Evolutionary conservation across 2,329 filamentous ascomycete genomes (phyloP).

Genomic region (Grosmannia serpens): DNA sequence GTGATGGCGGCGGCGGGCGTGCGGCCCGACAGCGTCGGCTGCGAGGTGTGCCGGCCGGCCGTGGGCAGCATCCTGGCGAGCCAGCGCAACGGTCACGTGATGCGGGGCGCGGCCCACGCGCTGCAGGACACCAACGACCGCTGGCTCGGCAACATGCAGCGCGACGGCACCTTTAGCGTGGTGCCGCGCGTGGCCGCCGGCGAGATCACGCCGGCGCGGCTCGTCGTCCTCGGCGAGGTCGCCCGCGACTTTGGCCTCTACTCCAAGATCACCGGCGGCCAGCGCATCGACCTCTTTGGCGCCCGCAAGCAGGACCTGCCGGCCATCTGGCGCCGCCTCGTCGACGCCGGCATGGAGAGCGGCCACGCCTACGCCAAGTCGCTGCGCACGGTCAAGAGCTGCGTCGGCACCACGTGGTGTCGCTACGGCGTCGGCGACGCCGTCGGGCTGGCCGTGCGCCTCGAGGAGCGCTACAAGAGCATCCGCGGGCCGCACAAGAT

Average conservation of each 20-base stretch:
- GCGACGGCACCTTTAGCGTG: slow-evolving; percentile 84
- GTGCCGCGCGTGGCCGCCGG: slow-evolving; percentile 73
- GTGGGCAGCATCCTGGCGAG: slow-evolving; percentile 72
- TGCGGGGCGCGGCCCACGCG: slow-evolving; percentile 58
- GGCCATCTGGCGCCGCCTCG: slow-evolving; percentile 68
- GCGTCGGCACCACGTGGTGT: slow-evolving; percentile 86
- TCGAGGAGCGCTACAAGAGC: slow-evolving; percentile 87
- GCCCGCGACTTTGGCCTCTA: slow-evolving; percentile 78
- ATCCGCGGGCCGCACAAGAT: slow-evolving; percentile 83
- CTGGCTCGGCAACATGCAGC: slow-evolving; percentile 80
- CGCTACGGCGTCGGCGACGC: slow-evolving; percentile 80
- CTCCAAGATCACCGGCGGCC: slow-evolving; percentile 84
- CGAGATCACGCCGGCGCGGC: slow-evolving; percentile 77
- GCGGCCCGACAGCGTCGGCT: slow-evolving; percentile 61
- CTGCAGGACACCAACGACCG: slow-evolving; percentile 86
- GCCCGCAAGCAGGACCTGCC: slow-evolving; percentile 78
- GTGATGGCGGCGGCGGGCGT: slow-evolving; percentile 67
- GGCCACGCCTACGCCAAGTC: slow-evolving; percentile 88
- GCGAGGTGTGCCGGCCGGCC: slow-evolving; percentile 76
- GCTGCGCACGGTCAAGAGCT: slow-evolving; percentile 80
- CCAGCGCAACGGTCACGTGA: slow-evolving; percentile 73
- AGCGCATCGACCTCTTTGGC: slow-evolving; percentile 88
- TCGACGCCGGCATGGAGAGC: slow-evolving; percentile 79
- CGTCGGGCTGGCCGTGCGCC: slow-evolving; percentile 76
- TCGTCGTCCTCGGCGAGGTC: slow-evolving; percentile 73